These are phyloP conservation scores for Trichophyton simii DNA, from an alignment of 2,329 filamentous ascomycete genomes.

Conservation along the genomic window DNA sequence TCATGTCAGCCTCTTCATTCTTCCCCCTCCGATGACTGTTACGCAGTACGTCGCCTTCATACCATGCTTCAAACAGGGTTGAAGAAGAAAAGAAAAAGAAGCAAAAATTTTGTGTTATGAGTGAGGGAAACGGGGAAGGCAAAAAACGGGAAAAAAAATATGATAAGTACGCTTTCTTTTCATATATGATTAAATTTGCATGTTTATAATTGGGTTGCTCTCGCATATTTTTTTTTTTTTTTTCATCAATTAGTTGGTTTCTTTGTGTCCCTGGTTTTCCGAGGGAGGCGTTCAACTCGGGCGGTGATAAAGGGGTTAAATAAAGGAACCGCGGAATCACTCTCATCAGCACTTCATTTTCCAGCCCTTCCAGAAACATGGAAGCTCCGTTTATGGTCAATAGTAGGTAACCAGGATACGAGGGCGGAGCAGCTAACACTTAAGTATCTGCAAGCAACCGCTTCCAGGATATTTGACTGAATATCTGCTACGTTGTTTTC, in stretches of 20 bases:
- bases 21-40: neutral
- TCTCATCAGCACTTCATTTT: neutral
- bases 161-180: neutral
- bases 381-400: too few species aligned
- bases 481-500: neutral
- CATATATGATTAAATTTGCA: neutral
- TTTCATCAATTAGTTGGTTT: neutral
- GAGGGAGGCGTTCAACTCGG: neutral
- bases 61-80: too few species aligned
- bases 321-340: neutral
- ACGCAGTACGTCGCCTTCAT: neutral
- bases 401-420: too few species aligned
- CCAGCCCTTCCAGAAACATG: neutral
- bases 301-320: neutral
- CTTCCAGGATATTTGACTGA: neutral
- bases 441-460: neutral
- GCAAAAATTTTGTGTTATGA: neutral
- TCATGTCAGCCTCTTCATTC: neutral
- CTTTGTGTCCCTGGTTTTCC: neutral
- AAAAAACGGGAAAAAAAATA: neutral
- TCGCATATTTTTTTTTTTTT: neutral
- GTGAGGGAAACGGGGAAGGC: neutral
- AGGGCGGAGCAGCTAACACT: too few species aligned
- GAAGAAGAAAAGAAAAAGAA: neutral
- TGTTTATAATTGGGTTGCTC: neutral